Evolutionary conservation across 2,329 filamentous ascomycete species (phyloP).

Genomic region (Elsinoe perseae): DNA sequence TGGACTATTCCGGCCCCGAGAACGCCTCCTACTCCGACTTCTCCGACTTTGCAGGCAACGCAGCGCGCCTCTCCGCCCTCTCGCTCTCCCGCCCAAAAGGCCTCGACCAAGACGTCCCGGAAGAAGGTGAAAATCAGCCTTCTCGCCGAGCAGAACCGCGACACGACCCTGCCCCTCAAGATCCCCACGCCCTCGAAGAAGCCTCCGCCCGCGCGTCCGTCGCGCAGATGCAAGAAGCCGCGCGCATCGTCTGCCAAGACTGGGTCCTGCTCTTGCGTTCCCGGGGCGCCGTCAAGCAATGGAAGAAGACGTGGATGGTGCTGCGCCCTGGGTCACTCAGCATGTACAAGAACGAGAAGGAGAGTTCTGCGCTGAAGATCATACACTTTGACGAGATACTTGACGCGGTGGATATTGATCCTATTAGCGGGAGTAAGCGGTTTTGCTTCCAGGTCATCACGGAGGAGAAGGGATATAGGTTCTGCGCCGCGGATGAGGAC

Average conservation of each 20-base stretch:
- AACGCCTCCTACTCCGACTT: conserved; percentile 79
- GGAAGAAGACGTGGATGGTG: conserved; percentile 93
- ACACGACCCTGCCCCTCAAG: too few species aligned
- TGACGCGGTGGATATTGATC: conserved; percentile 86
- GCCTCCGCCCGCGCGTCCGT: conserved; percentile 9
- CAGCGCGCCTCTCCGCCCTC: conserved; percentile 28
- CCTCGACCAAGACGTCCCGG: conserved; percentile 46
- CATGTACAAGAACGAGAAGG: conserved; percentile 84
- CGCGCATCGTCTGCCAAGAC: conserved; percentile 89
- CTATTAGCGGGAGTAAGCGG: conserved; percentile 72
- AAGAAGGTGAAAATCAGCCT: too few species aligned
- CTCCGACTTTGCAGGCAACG: conserved; percentile 42
- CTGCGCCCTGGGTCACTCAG: conserved; percentile 76
- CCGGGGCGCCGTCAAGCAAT: conserved; percentile 76
- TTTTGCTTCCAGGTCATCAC: conserved; percentile 89
- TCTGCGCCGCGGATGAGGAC: conserved; percentile 66
- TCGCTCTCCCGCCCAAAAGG: conserved; percentile 38
- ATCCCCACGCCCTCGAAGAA: conserved; percentile 10
- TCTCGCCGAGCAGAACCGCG: conserved; percentile 14
- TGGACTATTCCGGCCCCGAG: conserved; percentile 56
- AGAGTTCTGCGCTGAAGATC: conserved; percentile 81
- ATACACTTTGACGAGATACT: conserved; percentile 71
- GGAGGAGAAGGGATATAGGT: conserved; percentile 62
- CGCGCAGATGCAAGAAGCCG: conserved; percentile 52
- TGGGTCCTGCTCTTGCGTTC: conserved; percentile 79